Percentiles rank a stretch among this genome's conserved stretches.
These are phyloP conservation scores for Phylloporus rhodoxanthus DNA, from an alignment of 768 basidiomycete genomes.

Conservation along the genomic window DNA sequence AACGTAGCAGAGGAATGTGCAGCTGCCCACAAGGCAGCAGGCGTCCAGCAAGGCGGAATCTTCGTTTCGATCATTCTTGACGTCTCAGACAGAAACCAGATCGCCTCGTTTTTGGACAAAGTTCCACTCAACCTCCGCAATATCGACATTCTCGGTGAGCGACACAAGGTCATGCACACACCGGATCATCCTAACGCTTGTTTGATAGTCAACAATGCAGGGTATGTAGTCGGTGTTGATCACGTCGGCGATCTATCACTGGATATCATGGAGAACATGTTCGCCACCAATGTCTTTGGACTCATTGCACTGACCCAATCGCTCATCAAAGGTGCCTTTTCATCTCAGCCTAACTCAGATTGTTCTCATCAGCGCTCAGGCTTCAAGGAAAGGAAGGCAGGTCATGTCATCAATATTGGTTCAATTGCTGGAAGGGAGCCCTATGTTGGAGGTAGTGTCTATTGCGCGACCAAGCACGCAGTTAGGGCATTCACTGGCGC, in stretches of 20 bases:
- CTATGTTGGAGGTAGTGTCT: conserved; percentile 88
- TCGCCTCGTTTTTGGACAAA: conserved; percentile 64
- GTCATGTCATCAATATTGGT: conserved; percentile 93
- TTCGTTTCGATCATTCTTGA: conserved; percentile 71
- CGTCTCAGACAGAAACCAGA: conserved; percentile 69
- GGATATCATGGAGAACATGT: conserved; percentile 78
- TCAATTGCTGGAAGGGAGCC: conserved; percentile 86
- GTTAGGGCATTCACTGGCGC: conserved; percentile 83
- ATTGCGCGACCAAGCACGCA: conserved; percentile 86
- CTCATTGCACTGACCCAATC: conserved; percentile 81
- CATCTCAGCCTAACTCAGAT: not conserved
- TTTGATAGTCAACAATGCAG: conserved; percentile 66
- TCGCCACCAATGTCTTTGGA: conserved; percentile 76
- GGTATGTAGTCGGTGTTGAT: conserved; percentile 85
- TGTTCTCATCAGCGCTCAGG: conserved; percentile 37
- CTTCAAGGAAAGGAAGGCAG: conserved; percentile 70
- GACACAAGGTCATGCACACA: not conserved
- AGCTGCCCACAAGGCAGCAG: conserved; percentile 67
- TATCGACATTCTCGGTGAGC: conserved; percentile 78
- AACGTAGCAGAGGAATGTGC: conserved; percentile 62
- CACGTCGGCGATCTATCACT: conserved; percentile 77
- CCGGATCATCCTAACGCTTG: not conserved
- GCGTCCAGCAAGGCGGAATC: conserved; percentile 69
- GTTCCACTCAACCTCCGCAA: conserved; percentile 63
- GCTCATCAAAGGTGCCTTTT: conserved; percentile 45